phyloP scores from a whole-genome alignment of 108 stramenopile species.

The Parmales sp. region DNA sequence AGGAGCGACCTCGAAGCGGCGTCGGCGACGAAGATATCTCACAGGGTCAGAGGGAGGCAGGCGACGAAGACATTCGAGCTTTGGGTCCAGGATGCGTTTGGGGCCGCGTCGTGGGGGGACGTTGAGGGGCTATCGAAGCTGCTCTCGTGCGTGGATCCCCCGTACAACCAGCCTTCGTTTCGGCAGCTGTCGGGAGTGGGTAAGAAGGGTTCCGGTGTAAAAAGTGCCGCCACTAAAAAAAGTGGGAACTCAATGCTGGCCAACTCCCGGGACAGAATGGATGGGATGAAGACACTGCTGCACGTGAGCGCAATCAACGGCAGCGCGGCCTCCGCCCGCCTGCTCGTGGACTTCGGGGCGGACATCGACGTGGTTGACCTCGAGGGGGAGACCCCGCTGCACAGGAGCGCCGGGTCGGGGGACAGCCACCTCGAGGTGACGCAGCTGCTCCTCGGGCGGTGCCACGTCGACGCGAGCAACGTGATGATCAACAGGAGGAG shows the following conservation, averaged over 20 bases:
- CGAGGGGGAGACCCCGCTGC: conserved; percentile 5
- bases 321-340: not conserved
- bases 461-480: not conserved
- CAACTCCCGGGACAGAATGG: conserved; percentile 5
- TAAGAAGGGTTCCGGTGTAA: too few species aligned
- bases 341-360: conserved; percentile 3
- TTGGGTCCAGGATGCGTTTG: conserved; percentile 8
- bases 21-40: not conserved
- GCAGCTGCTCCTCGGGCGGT: not conserved
- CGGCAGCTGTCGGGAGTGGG: too few species aligned
- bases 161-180: too few species aligned
- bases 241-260: not conserved
- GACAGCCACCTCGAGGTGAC: not conserved
- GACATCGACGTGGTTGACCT: conserved; percentile 1
- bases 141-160: not conserved
- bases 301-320: conserved; percentile 4
- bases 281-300: conserved; percentile 10
- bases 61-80: not conserved
- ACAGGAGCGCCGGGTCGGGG: not conserved
- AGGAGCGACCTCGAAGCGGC: not conserved
- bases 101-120: conserved; percentile 5
- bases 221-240: too few species aligned
- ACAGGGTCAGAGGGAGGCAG: not conserved
- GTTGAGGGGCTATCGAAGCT: not conserved
- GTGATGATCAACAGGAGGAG: conserved; percentile 1